Percentiles rank a stretch among this genome's conserved stretches.
phyloP scores from a whole-genome alignment of 495 filamentous ascomycete genomes.

The Filosporella fistucella region DNA sequence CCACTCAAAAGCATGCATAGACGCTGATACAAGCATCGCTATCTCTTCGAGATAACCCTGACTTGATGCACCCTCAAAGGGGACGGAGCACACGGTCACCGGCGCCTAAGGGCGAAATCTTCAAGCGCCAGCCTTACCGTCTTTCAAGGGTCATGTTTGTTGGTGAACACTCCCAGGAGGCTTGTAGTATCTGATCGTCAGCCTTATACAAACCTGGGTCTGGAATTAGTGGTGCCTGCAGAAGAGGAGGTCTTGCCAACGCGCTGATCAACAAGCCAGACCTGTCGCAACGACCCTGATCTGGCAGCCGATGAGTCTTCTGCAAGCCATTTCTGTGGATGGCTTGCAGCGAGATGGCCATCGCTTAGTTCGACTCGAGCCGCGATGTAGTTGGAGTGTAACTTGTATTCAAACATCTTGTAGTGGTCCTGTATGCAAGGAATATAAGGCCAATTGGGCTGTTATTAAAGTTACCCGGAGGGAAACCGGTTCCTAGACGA shows the following conservation, averaged over 20 bases:
- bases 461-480: too few relatives aligned
- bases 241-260: neutral
- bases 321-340: conserved; percentile 16
- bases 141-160: conserved; percentile 6
- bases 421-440: neutral
- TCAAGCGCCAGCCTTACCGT: conserved; percentile 19
- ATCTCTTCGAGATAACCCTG: neutral
- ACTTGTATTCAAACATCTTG: neutral
- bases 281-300: neutral
- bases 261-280: conserved; percentile 5
- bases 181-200: conserved; percentile 9
- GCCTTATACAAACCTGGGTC: conserved; percentile 9
- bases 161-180: conserved; percentile 19
- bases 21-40: neutral
- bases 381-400: conserved; percentile 17
- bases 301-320: neutral
- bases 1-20: neutral
- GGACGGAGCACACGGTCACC: neutral
- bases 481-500: too few relatives aligned
- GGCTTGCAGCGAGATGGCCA: too few relatives aligned
- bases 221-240: neutral
- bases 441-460: neutral
- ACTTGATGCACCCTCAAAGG: neutral
- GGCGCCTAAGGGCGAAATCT: conserved; percentile 16
- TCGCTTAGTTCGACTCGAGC: too few relatives aligned